phyloP scores from a whole-genome alignment of 441 rosid species.

The Capsella rubella region DNA sequence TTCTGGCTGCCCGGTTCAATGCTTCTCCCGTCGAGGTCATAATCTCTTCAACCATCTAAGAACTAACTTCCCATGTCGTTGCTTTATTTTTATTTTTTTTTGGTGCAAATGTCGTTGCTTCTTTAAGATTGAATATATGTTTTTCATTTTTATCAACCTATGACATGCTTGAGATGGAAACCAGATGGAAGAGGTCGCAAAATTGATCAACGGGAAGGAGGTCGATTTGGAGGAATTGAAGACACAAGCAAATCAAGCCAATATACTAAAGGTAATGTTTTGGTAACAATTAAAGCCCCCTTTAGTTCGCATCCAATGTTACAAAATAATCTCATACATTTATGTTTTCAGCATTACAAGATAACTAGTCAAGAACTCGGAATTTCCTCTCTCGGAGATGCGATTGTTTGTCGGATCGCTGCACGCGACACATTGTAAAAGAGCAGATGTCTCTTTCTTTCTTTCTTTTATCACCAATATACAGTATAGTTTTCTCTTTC shows the following conservation, averaged over 20 bases:
- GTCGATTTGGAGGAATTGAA: conserved; percentile 72
- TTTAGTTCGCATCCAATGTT: not conserved
- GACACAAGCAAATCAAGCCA: conserved; percentile 68
- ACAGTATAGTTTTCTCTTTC: not conserved
- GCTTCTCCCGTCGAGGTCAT: conserved; percentile 73
- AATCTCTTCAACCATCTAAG: conserved; percentile 30
- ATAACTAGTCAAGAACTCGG: conserved; percentile 67
- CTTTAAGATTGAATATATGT: no score
- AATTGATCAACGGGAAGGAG: conserved; percentile 74
- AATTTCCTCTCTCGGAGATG: conserved; percentile 76
- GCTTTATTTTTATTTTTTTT: no score
- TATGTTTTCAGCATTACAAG: conserved; percentile 76
- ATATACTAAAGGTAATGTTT: conserved; percentile 72
- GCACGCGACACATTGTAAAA: conserved; percentile 80
- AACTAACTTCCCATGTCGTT: not conserved
- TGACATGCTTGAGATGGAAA: conserved; percentile 25
- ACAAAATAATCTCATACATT: not conserved
- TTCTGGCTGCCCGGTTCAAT: conserved; percentile 82
- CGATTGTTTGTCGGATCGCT: conserved; percentile 84
- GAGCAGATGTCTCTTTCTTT: not conserved
- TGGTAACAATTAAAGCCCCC: not conserved
- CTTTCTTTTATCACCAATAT: not conserved
- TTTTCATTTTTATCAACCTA: not conserved
- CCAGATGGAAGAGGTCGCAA: conserved; percentile 68
- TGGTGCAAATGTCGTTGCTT: no score